phyloP scores from a whole-genome alignment of 2,329 filamentous ascomycete species.

The Stemphylium lycopersici region DNA sequence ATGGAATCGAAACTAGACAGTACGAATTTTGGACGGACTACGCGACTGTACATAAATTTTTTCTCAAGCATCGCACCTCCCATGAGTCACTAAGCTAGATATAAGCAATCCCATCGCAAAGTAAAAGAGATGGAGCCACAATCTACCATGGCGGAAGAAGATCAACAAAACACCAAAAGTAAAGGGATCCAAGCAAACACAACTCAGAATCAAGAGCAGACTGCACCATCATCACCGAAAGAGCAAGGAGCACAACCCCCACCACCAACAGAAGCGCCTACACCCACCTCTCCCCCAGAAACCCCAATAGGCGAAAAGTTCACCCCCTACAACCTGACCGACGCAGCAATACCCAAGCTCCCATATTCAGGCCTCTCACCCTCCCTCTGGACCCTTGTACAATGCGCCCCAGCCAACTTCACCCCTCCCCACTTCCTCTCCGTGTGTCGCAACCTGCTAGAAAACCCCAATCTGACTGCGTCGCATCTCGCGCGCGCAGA shows the following conservation, averaged over 20 bases:
- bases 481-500: slow-evolving; percentile 80
- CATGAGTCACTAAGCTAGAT: no score
- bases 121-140: not conserved
- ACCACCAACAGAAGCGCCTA: not conserved
- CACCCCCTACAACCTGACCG: slow-evolving; percentile 42
- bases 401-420: slow-evolving; percentile 64
- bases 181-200: not conserved
- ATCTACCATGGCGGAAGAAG: not conserved
- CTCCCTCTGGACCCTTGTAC: slow-evolving; percentile 47
- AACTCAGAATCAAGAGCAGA: not conserved
- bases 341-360: slow-evolving; percentile 17
- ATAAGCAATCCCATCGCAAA: not conserved
- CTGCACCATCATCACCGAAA: not conserved
- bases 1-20: no score
- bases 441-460: slow-evolving; percentile 76
- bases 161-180: not conserved
- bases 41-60: no score
- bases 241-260: not conserved
- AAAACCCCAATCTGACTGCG: slow-evolving; percentile 81
- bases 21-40: no score
- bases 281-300: not conserved
- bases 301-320: slow-evolving; percentile 30
- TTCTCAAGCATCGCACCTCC: no score
- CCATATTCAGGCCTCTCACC: slow-evolving; percentile 37
- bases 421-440: slow-evolving; percentile 65